Base-by-base conservation (phyloP, 1,284 basidiomycete species). In the Trametes sp. region DNA sequence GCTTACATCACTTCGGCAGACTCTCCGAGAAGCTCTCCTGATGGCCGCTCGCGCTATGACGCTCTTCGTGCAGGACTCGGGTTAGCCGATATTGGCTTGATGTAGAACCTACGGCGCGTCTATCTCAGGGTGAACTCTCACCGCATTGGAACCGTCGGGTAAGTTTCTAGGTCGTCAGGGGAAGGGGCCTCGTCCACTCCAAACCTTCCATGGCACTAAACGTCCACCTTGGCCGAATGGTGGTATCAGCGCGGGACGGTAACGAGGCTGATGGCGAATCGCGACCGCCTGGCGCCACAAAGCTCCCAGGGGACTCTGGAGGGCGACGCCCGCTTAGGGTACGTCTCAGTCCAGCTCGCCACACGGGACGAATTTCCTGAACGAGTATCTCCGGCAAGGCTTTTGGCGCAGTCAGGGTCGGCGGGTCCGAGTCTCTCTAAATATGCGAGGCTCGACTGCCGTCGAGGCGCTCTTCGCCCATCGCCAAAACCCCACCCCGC, bases 1-100 rank as follows among this genome's bases (percentile, higher is more conserved):
- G 16, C 28, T 13, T 23, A 29, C 14, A 28, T 48, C 46, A 48
- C 13, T 26, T 48, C 26, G 24, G 46, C 26, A 4, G 46, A n/a
- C 13, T 19, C 10, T 16, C 16, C 11, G 46, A 14, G 16, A 19
- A 19, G 26, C 19, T 29, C 46, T 29, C 46, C 8, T 14, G 26
- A 29, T 29, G 28, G 28, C 46, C 26, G 24, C 28, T 16, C 26
- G 2, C 14, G 14, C 10, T 4, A 29, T 48, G 46, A 48, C 46
- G 26, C 28, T n/a, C 42, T 24, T 13, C 42, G 3, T 2, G 42
- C 42, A 45, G 24, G 42, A 9, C 21, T 26, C 21, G 14, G 2
- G 11, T 21, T 49, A 49, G 19, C 48, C 48, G 48, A 49, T 49
- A 49, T 31, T 49, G 48, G 14, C 48, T 33, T 49, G 48, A 49